These are phyloP conservation scores for Gyrodon lividus DNA, from an alignment of 768 basidiomycete genomes.

Conservation along the genomic window DNA sequence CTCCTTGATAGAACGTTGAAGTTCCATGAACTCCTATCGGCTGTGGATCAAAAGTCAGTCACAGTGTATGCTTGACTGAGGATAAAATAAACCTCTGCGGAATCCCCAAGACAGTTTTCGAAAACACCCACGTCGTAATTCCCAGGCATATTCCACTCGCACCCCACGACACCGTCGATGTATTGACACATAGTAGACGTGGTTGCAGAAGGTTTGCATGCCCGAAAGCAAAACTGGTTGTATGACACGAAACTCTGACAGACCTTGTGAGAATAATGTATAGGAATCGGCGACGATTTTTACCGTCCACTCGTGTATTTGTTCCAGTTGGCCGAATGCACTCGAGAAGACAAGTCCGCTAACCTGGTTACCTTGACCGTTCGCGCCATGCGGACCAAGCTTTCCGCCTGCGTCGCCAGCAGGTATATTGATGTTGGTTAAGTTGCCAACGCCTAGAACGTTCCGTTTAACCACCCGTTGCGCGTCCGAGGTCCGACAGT, in stretches of 20 bases:
- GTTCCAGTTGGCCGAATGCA: conserved; percentile 57
- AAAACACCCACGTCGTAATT: conserved; percentile 45
- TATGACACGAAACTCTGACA: conserved; percentile 60
- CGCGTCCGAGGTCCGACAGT: conserved; percentile 16
- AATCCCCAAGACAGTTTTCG: conserved; percentile 54
- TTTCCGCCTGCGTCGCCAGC: conserved; percentile 59
- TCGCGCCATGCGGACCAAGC: conserved; percentile 69
- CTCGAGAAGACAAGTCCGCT: conserved; percentile 73
- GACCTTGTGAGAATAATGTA: conserved; percentile 10
- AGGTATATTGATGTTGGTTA: conserved; percentile 65
- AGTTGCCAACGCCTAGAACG: conserved; percentile 59
- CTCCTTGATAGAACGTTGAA: conserved; percentile 67
- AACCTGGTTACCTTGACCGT: conserved; percentile 56
- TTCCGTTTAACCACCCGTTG: conserved; percentile 15
- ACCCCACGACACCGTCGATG: conserved; percentile 55
- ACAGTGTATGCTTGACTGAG: not conserved
- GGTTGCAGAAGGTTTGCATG: conserved; percentile 51
- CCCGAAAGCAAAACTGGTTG: conserved; percentile 69
- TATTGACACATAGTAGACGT: conserved; percentile 60
- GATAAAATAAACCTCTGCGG: conserved; percentile 38
- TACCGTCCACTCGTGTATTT: conserved; percentile 76
- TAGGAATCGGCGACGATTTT: conserved; percentile 8
- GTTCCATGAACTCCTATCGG: conserved; percentile 69
- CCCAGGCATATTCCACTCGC: conserved; percentile 62
- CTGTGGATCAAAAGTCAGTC: conserved; percentile 24